phyloP scores from a whole-genome alignment of 441 rosid genomes.

The Adansonia gregorii region DNA sequence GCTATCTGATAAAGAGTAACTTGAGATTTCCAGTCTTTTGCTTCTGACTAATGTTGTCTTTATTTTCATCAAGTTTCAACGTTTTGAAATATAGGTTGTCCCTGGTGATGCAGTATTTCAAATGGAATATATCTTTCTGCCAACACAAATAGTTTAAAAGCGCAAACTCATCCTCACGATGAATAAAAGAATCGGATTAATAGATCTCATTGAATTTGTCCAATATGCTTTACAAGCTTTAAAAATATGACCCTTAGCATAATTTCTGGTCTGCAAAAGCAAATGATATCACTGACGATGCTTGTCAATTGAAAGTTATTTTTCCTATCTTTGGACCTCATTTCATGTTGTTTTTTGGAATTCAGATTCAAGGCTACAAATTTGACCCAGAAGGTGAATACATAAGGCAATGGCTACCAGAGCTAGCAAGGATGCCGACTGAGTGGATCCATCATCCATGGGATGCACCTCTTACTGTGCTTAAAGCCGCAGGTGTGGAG shows the following conservation, averaged over 20 bases:
- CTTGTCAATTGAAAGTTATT: neutral
- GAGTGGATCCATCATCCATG: slow-evolving; percentile 97
- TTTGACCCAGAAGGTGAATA: slow-evolving; percentile 87
- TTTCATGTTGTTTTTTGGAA: slow-evolving; percentile 24
- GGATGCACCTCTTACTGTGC: slow-evolving; percentile 71
- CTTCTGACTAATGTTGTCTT: slow-evolving; percentile 4
- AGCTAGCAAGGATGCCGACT: slow-evolving; percentile 80
- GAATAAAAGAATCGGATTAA: no score
- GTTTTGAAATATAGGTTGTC: neutral
- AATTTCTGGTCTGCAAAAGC: neutral
- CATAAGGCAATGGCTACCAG: slow-evolving; percentile 89
- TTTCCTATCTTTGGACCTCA: slow-evolving; percentile 18
- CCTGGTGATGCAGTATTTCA: neutral
- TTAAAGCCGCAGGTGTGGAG: slow-evolving; percentile 79
- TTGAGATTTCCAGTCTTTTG: neutral
- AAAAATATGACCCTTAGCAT: neutral
- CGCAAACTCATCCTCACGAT: neutral
- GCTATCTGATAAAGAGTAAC: neutral
- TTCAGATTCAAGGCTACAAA: slow-evolving; percentile 80
- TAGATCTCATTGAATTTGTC: no score
- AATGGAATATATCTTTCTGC: neutral
- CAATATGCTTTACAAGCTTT: neutral
- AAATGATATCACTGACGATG: neutral
- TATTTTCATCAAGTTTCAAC: neutral
- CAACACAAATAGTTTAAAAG: neutral